A percentile compares a stretch with the other conserved stretches of the same genome.
Conservation (phyloP, 1,284 basidiomycete species). For the Xanthoconium separans region DNA sequence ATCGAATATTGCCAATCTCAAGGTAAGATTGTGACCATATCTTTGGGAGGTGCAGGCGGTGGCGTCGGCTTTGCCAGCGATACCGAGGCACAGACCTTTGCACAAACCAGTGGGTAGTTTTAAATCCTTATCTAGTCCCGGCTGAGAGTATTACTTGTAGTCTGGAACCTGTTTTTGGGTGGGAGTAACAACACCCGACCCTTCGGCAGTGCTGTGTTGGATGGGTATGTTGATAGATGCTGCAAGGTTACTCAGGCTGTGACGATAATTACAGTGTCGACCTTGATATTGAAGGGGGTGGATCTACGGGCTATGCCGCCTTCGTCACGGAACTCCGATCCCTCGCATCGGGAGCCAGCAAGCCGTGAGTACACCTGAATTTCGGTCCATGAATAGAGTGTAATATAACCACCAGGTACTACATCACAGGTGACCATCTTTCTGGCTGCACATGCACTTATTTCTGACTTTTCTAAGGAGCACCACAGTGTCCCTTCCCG, state of each 20-base stretch:
- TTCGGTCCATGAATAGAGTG: not conserved
- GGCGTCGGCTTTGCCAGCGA: slow-evolving; percentile 52
- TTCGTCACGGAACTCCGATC: slow-evolving; percentile 55
- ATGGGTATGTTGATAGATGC: slow-evolving; percentile 45
- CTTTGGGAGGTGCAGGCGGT: slow-evolving; percentile 62
- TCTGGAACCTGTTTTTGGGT: slow-evolving; percentile 69
- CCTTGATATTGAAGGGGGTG: slow-evolving; percentile 66
- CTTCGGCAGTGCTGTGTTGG: slow-evolving; percentile 62
- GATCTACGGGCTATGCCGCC: slow-evolving; percentile 47
- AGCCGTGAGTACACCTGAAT: slow-evolving; percentile 39
- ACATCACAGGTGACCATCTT: slow-evolving; percentile 43
- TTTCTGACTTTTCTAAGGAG: slow-evolving; percentile 21
- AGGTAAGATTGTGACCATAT: slow-evolving; percentile 66
- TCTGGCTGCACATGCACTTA: not conserved
- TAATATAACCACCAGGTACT: slow-evolving; percentile 43
- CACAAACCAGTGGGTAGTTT: slow-evolving; percentile 38
- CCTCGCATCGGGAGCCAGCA: slow-evolving; percentile 47
- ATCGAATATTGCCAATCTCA: slow-evolving; percentile 62
- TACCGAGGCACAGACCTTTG: slow-evolving; percentile 52
- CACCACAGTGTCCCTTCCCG: slow-evolving; percentile 67
- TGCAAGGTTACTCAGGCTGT: not conserved
- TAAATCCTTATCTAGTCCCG: not conserved
- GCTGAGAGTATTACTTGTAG: slow-evolving; percentile 14
- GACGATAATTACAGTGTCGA: slow-evolving; percentile 45
- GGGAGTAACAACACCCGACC: slow-evolving; percentile 47